These are phyloP conservation scores for Chalaropsis ovoidea DNA, from an alignment of 2,329 filamentous ascomycete species.

Conservation along the genomic window DNA sequence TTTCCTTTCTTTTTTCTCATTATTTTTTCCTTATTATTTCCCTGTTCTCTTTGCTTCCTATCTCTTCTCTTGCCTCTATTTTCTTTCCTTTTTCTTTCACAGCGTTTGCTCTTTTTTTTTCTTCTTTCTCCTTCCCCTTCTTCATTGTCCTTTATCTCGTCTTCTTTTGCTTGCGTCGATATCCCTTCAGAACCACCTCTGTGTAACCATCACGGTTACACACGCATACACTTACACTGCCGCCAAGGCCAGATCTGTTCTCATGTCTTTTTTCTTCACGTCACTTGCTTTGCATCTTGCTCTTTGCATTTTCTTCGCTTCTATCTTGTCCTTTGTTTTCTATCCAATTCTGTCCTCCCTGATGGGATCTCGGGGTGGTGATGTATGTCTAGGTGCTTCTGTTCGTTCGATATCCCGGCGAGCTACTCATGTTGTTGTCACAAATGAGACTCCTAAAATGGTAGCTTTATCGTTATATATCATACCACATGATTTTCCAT, in stretches of 20 bases:
- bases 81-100: background rate
- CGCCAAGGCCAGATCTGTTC: constrained; percentile 9
- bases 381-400: constrained; percentile 8
- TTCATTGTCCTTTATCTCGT: background rate
- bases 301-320: constrained; percentile 13
- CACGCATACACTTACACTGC: constrained; percentile 5
- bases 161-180: constrained; percentile 1
- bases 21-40: too few relatives aligned
- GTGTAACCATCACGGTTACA: constrained; percentile 1
- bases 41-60: too few relatives aligned
- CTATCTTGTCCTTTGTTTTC: constrained; percentile 12
- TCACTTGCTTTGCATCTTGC: constrained; percentile 4
- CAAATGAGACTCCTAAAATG: constrained; percentile 20
- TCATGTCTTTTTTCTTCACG: background rate
- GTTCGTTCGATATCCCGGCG: constrained; percentile 20
- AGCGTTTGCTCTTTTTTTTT: background rate
- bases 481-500: background rate
- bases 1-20: constrained; percentile 6
- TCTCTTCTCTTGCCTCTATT: background rate
- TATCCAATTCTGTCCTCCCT: constrained; percentile 13
- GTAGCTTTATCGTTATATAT: constrained; percentile 15
- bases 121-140: too few relatives aligned
- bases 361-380: background rate
- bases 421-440: constrained; percentile 14
- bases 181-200: constrained; percentile 14